Evolutionary conservation across 176 grass and related monocot genomes (phyloP), one percentile per base, ranked within the genome.

Genomic region (Bothriochloa decipiens): DNA sequence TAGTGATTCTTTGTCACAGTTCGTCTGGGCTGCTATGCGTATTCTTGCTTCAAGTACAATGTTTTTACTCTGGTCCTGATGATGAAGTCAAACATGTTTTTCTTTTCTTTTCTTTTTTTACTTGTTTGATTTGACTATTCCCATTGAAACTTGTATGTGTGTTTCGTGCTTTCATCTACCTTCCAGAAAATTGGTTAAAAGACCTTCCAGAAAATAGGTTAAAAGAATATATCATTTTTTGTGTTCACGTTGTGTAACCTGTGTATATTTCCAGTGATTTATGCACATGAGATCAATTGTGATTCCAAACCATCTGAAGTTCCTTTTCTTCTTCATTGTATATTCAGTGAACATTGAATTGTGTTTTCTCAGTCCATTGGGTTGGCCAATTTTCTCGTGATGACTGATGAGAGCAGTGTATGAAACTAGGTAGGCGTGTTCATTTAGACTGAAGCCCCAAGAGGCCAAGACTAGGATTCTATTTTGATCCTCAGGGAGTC

Each of bases 111-210:
- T 5, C 2, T 46, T 2, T 18, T 52, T 8, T 17, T n/a, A 20
- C 40, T 22, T 53, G 7, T 13, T 58, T 70, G 60, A 36, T 66
- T 45, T 46, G 23, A 58, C 23, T 20, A 33, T 70, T 71, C n/a
- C 39, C 28, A 80, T 41, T 53, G 29, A 75, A 72, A 84, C 45
- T 52, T 49, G 39, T 36, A 72, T 73, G 73, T 39, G 4, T 57
- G 37, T 14, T 58, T 72, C 45, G 12, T 46, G 3, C 43, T 46
- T 46, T 17, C 43, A n/a, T 70, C 65, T 27, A 27, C 46, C 11
- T 62, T 25, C 22, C 10, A n/a, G 64, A 36, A 72, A 53, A 8
- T 42, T 32, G 15, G 39, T 0, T 27, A 52, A 71, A 64, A 68
- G 23, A 42, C 58, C 29, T 32, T 32, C 22, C 10, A n/a, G 64